phyloP scores from a whole-genome alignment of 306 rosid genomes.

The Rosa lucieae region DNA sequence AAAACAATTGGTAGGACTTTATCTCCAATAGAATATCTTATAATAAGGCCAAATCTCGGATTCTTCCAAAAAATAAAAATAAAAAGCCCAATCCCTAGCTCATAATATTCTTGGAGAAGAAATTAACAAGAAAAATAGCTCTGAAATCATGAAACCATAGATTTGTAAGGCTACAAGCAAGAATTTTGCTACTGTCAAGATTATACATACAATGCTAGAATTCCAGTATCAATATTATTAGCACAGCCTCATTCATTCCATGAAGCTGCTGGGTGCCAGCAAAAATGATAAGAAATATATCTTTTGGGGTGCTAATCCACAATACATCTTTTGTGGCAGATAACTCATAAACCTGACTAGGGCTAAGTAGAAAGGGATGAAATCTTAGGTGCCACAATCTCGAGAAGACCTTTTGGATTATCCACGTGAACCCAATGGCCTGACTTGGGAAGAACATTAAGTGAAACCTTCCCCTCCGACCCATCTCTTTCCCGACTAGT shows the following conservation, averaged over 20 bases:
- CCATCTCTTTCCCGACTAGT: constrained; percentile 39
- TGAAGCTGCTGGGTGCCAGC: background rate
- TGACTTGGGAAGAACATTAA: constrained; percentile 69
- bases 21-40: too few relatives aligned
- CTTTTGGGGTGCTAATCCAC: background rate
- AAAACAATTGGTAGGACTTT: too few relatives aligned
- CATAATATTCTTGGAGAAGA: background rate
- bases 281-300: background rate
- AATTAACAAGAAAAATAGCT: background rate
- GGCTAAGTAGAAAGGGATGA: constrained; percentile 44
- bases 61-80: too few relatives aligned
- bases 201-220: background rate
- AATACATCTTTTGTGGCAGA: constrained; percentile 6
- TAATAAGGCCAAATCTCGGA: too few relatives aligned
- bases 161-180: background rate
- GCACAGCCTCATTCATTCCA: background rate
- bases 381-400: constrained; percentile 68
- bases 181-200: background rate
- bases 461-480: constrained; percentile 58
- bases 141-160: background rate
- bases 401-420: constrained; percentile 85
- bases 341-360: constrained; percentile 10
- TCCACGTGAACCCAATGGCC: constrained; percentile 99
- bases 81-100: too few relatives aligned
- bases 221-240: constrained; percentile 10